Percentiles rank a stretch among this genome's conserved stretches.
Conservation (phyloP, 306 rosid species). For the Begonia loranthoides region DNA sequence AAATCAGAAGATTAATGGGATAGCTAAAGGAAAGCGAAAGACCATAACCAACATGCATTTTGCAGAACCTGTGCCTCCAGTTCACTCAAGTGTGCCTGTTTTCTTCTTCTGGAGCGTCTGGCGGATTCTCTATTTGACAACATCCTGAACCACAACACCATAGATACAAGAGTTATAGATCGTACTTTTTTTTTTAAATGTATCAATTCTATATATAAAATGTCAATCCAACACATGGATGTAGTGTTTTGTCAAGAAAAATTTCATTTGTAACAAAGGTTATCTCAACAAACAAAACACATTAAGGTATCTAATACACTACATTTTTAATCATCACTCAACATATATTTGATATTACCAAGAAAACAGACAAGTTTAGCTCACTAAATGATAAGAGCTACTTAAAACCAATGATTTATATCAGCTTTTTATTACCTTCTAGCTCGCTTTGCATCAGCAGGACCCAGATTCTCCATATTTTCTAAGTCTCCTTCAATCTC, state of each 20-base stretch:
- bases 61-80: conserved; percentile 43
- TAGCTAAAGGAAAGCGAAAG: background rate
- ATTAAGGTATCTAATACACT: too few species aligned
- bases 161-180: background rate
- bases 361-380: background rate
- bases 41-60: conserved; percentile 4
- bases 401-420: too few species aligned
- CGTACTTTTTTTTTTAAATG: background rate
- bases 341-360: conserved; percentile 1
- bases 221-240: too few species aligned
- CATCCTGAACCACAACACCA: conserved; percentile 35
- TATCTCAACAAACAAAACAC: too few species aligned
- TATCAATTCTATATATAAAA: too few species aligned
- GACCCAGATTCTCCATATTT: conserved; percentile 33
- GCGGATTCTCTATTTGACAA: conserved; percentile 54
- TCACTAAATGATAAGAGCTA: background rate
- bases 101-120: conserved; percentile 52
- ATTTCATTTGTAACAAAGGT: too few species aligned
- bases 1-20: background rate
- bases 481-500: conserved; percentile 45
- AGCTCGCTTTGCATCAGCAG: conserved; percentile 39
- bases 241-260: too few species aligned
- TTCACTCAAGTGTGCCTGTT: conserved; percentile 50
- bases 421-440: conserved; percentile 24
- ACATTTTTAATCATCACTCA: too few species aligned